phyloP scores from a whole-genome alignment of 2,329 filamentous ascomycete species.

The Claviceps arundinis region DNA sequence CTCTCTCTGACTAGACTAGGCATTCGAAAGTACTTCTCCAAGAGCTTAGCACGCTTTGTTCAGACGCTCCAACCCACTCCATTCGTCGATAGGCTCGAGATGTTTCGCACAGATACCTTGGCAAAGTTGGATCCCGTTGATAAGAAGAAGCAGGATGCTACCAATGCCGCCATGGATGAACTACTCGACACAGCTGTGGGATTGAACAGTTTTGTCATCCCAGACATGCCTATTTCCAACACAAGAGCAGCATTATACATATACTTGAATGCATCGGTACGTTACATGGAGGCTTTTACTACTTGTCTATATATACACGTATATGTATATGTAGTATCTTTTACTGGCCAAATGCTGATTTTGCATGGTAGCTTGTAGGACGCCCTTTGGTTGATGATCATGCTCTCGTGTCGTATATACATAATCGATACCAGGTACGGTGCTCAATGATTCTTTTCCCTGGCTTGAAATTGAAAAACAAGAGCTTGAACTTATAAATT shows the following conservation, averaged over 20 bases:
- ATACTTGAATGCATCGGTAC: conserved; percentile 68
- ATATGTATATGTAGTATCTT: not conserved
- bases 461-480: not conserved
- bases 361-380: conserved; percentile 50
- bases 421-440: conserved; percentile 66
- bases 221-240: conserved; percentile 58
- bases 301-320: not conserved
- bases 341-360: not conserved
- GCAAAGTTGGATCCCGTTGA: conserved; percentile 40
- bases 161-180: conserved; percentile 39
- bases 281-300: conserved; percentile 13
- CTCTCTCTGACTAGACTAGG: conserved; percentile 18
- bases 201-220: conserved; percentile 38
- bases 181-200: conserved; percentile 43
- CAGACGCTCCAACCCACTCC: conserved; percentile 44
- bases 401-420: conserved; percentile 64
- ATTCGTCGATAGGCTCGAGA: conserved; percentile 39
- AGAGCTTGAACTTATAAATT: conserved; percentile 6
- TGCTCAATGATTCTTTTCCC: not conserved
- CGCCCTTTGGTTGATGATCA: conserved; percentile 74
- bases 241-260: conserved; percentile 75
- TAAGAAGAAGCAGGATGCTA: conserved; percentile 35
- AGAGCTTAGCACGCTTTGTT: conserved; percentile 40
- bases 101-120: conserved; percentile 44
- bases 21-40: conserved; percentile 33